Base-by-base conservation (phyloP, 192 early-diverging fungal species). In the Gaertneriomyces sp. region DNA sequence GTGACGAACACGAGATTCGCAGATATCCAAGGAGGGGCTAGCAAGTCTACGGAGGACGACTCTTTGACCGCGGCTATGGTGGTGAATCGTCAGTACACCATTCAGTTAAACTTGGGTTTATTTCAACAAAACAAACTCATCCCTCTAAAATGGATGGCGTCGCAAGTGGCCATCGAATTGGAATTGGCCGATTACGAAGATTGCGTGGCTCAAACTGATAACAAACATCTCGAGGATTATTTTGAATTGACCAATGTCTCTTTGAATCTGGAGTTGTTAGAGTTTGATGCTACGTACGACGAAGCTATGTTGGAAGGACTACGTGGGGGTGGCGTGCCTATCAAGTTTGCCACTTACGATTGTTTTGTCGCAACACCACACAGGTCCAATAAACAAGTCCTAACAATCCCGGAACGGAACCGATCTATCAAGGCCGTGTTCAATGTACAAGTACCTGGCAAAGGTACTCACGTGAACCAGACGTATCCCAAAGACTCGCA, bases 131-230 rank as follows among this genome's bases (percentile, higher is more conserved):
- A 5, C 16, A 16, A 57, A 5, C 38, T 57, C 17, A 57, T 57
- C 9, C 55, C 55, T 25, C 16, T 38, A 4, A 57, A 57, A 38
- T 57, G 16, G 17, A 57, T 57, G 55, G 55, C 55, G 16, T 57
- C 55, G n/a, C 55, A 57, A 38, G 5, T 57, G 17, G n/a, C 55
- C 55, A 57, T 57, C 55, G 16, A 20, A 16, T n/a, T 16, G 16
- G 55, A 57, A 16, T 33, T 57, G 14, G 55, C 55, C 8, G 14
- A n/a, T 33, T 14, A 14, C 9, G 55, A 16, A 16, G 9, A 57
- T 25, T 57, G 55, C 38, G 14, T 57, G 16, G 6, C 33, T 57
- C 5, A 25, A 17, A 17, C 12, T 2, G 47, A 12, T 49, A 17
- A 49, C 47, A 49, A 12, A 12, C 12, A 49, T 1, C 47, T 49